Percentiles rank a stretch among this genome's conserved stretches.
Evolutionary conservation across 352 stramenopile genomes (phyloP).

Genomic region (Phytophthora vignae): DNA sequence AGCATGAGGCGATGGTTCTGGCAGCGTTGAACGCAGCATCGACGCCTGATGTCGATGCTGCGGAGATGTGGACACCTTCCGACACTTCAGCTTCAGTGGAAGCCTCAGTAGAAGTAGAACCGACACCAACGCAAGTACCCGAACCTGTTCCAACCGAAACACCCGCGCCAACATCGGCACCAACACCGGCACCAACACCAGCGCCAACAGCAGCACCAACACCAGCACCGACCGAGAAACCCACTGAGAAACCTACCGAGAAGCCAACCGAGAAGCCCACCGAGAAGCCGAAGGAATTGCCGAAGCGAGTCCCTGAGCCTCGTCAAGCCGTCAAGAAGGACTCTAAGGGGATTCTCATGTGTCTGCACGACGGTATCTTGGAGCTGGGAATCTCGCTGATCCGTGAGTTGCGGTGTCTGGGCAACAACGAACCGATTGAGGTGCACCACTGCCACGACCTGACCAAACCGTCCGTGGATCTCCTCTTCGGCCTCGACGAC

Average conservation of each 20-base stretch:
- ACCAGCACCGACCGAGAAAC: slow-evolving; percentile 6
- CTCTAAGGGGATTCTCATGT: slow-evolving; percentile 53
- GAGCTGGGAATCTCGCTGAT: slow-evolving; percentile 59
- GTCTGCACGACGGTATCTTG: slow-evolving; percentile 50
- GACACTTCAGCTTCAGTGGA: slow-evolving; percentile 18
- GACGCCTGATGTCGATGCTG: slow-evolving; percentile 2
- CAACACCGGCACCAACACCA: slow-evolving; percentile 3
- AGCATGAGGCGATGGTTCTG: slow-evolving; percentile 15
- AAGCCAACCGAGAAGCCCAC: slow-evolving; percentile 18
- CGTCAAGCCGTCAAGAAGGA: slow-evolving; percentile 40
- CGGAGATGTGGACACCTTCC: slow-evolving; percentile 15
- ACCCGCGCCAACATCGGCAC: slow-evolving; percentile 1
- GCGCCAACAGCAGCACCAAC: slow-evolving; percentile 5
- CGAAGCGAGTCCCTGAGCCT: slow-evolving; percentile 30
- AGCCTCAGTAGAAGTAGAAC: slow-evolving; percentile 4
- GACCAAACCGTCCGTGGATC: slow-evolving; percentile 37
- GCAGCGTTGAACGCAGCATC: slow-evolving; percentile 15
- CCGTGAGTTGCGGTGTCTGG: slow-evolving; percentile 56
- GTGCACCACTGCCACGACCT: slow-evolving; percentile 65
- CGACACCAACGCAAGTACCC: neutral
- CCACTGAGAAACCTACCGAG: slow-evolving; percentile 8
- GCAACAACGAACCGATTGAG: slow-evolving; percentile 60
- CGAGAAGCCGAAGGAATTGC: slow-evolving; percentile 24
- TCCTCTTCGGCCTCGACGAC: slow-evolving; percentile 45
- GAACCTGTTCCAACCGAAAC: neutral